Percentiles rank a stretch among this genome's conserved stretches.
Evolutionary conservation across 306 rosid species (phyloP).

Genomic region (Citrullus amarus): DNA sequence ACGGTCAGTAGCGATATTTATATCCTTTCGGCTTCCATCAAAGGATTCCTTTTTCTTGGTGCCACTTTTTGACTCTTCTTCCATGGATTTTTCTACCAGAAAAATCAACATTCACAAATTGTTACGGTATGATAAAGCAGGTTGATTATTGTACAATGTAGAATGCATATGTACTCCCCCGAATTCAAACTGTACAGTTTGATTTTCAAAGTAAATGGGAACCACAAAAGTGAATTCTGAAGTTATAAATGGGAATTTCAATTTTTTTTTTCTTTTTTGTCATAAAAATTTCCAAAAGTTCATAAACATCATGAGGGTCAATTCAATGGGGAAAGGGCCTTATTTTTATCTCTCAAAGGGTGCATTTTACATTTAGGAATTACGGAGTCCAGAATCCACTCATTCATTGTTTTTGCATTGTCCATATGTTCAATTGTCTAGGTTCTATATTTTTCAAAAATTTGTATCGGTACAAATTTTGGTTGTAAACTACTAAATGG

Average conservation of each 20-base stretch:
- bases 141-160: background rate
- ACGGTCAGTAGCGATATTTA: conserved; percentile 78
- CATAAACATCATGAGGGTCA: background rate
- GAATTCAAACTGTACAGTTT: background rate
- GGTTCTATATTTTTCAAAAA: background rate
- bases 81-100: conserved; percentile 48
- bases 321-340: background rate
- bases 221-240: background rate
- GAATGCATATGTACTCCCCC: background rate
- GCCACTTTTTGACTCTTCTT: conserved; percentile 57
- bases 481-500: background rate
- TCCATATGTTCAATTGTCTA: background rate
- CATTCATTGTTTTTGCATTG: background rate
- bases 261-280: background rate
- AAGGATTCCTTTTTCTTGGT: conserved; percentile 47
- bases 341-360: background rate
- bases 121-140: background rate
- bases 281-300: background rate
- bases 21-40: conserved; percentile 81
- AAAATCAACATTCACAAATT: conserved; percentile 7
- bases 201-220: background rate
- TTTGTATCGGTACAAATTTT: too few relatives aligned
- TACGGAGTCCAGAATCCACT: background rate
- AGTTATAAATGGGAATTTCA: background rate
- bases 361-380: background rate